Evolutionary conservation across 208 protist species (phyloP).

Genomic region (Cochliopodium minus): DNA sequence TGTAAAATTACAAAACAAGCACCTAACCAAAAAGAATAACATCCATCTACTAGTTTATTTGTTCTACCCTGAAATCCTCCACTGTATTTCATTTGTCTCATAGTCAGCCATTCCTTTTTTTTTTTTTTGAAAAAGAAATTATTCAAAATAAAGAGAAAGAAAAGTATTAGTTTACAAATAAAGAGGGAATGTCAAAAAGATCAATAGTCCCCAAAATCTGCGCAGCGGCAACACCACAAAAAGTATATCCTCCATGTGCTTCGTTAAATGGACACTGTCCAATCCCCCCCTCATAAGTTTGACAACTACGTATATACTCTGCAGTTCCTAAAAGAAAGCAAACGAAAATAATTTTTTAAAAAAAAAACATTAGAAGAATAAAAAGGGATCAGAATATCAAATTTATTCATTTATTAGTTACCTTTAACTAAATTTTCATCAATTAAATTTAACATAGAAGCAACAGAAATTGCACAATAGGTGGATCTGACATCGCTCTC

Average conservation of each 20-base stretch:
- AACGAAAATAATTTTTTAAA: no score
- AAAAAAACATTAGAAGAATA: no score
- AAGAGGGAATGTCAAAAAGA: conserved; percentile 26
- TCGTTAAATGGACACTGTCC: conserved; percentile 30
- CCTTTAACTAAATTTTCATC: neutral
- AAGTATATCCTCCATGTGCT: conserved; percentile 72
- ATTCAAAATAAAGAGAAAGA: no score
- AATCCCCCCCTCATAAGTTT: conserved; percentile 74
- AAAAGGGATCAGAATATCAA: no score
- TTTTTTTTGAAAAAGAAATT: no score
- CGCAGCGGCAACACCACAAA: conserved; percentile 54
- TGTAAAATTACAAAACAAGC: conserved; percentile 19
- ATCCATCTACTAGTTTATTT: conserved; percentile 90
- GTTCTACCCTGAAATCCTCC: conserved; percentile 80
- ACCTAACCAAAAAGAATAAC: conserved; percentile 90
- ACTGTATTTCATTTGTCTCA: conserved; percentile 48
- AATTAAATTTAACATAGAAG: conserved; percentile 30
- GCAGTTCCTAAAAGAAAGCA: conserved; percentile 4
- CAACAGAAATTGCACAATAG: conserved; percentile 58
- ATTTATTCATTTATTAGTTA: no score
- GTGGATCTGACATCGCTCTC: conserved; percentile 59
- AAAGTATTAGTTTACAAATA: conserved; percentile 15
- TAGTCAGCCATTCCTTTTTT: conserved; percentile 48
- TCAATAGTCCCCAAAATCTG: conserved; percentile 40
- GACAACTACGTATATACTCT: conserved; percentile 46